phyloP scores from a whole-genome alignment of 176 grass and related monocot genomes.

The Coix lacrymajobi region DNA sequence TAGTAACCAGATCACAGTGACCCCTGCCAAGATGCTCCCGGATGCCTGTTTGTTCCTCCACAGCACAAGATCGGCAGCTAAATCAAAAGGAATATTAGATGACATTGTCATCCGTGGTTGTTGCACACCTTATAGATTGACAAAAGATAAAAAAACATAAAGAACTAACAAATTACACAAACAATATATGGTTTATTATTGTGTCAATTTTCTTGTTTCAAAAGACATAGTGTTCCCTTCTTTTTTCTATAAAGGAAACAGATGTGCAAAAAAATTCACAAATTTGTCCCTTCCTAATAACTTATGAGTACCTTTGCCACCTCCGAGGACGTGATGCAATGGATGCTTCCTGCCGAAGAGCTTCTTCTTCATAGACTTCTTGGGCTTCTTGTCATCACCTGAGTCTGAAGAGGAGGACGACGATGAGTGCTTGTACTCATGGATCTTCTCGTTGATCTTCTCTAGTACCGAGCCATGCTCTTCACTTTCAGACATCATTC shows the following conservation, averaged over 20 bases:
- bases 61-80: slow-evolving; percentile 82
- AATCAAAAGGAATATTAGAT: neutral
- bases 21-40: slow-evolving; percentile 61
- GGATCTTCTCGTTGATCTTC: slow-evolving; percentile 63
- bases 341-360: slow-evolving; percentile 60
- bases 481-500: slow-evolving; percentile 70
- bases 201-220: neutral
- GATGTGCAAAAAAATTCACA: neutral
- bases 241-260: neutral
- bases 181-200: neutral
- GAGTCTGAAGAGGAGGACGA: slow-evolving; percentile 73
- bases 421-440: slow-evolving; percentile 46
- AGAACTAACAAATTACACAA: neutral
- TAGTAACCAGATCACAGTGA: slow-evolving; percentile 80
- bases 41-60: slow-evolving; percentile 85
- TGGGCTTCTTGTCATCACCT: slow-evolving; percentile 47
- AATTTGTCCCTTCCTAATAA: neutral
- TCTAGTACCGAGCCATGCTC: slow-evolving; percentile 57
- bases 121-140: neutral
- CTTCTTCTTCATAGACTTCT: slow-evolving; percentile 42
- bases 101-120: neutral
- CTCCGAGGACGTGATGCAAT: slow-evolving; percentile 64
- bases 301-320: slow-evolving; percentile 51
- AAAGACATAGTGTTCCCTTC: neutral
- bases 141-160: neutral